Base-by-base conservation (phyloP, 805 yeast species). In the Starmerella tilneyi region DNA sequence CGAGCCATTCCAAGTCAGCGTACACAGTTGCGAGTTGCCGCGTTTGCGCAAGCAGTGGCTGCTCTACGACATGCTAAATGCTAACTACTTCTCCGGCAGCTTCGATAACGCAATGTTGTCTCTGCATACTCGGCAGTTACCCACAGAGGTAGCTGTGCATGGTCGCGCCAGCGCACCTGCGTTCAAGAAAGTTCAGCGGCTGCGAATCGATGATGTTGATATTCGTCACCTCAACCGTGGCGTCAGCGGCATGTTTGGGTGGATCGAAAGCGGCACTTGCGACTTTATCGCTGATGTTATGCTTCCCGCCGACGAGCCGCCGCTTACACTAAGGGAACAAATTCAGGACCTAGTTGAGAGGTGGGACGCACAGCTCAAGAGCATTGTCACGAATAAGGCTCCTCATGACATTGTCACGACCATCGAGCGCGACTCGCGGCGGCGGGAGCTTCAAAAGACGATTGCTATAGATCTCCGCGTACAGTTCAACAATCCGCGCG, bases 91-190 rank as follows among this genome's bases (percentile, higher is more conserved):
- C 59, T 81, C 89, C 47, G 99, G 99, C 0, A 75, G 94, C 5
- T 92, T 84, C 62, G 98, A 92, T 63, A 83, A 86, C 55, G 82
- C 97, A 2, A 69, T 92, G 54, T 92, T 92, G 67, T 88, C 97
- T 1, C 76, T 92, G 31, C 94, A 92, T 62, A 81, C 81, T 52
- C 71, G 81, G 38, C 92, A 81, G 58, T 61, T 78, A 48, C 50
- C 53, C 26, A 9, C 44, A 19, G 49, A 53, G 19, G 43, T 43
- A 11, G 78, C 73, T 49, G 74, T 71, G 49, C 39, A 27, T 6
- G 20, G 29, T 15, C 31, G 19, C 33, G n/a, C 32, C 5, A 3
- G 26, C 9, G 12, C 27, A 26, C 41, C 41, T 26, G n/a, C 61
- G 15, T 42, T 45, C 43, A 50, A 51, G 28, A 52, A 55, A 23